Evolutionary conservation across 1,284 basidiomycete species (phyloP), one percentile per base, ranked within the genome.

Genomic region (Wallemia hederae): DNA sequence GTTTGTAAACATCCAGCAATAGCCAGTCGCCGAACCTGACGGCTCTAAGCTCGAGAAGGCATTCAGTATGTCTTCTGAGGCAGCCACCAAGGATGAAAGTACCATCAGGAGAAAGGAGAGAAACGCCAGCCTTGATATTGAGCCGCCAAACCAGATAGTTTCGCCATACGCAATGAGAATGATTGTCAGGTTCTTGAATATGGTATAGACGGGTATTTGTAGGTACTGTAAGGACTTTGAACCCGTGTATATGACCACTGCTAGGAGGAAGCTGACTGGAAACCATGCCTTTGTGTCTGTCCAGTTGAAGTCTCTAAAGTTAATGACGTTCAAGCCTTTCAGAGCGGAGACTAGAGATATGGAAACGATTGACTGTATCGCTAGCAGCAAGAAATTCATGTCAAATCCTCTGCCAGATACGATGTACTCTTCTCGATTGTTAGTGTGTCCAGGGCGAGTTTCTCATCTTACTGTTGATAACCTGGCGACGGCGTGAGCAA

Each of bases 181-280:
- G 68, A 98, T 99, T 27, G 94, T 96, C 66, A 98, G 70, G 70
- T 99, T 99, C 74, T 99, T 99, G 80, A 98, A 98, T 66, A 99
- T 98, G 1, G 94, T 91, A 72, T 90, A 91, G 27, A 92, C 81
- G 0, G 89, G 89, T 70, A 96, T 92, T 63, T 80, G 83, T 59
- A 96, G 75, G 72, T 80, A 87, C 86, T 92, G 90, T 86, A 98
- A 75, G 68, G 88, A 90, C 73, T 98, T 98, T 57, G 87, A 92
- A 7, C 94, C 94, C 0, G 94, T 97, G 72, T 96, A 99, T 70
- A 99, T 98, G 59, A 98, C 92, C 61, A 78, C 78, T 61, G 96
- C 92, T 55, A 98, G 82, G 65, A 92, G 74, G 65, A 83, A 82
- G 65, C 87, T 92, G 68, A 99, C 85, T 7, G 91, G 91, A 70